Evolutionary conservation across 1,284 basidiomycete genomes (phyloP), one percentile per base, ranked within the genome.

Genomic region (Leccinum proliferum): DNA sequence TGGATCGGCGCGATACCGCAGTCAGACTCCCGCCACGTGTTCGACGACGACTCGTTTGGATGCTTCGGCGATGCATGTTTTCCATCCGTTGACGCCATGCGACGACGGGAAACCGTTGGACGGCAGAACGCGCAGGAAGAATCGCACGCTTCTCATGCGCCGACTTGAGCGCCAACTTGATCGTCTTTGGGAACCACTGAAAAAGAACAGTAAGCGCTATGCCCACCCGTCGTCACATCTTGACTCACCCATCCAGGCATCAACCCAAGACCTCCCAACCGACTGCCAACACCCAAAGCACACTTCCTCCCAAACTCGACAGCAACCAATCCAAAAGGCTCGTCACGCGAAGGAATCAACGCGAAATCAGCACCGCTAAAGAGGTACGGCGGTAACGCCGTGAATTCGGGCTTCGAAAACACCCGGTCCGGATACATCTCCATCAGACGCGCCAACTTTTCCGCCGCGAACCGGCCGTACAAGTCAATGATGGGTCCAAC

Each of bases 281-380:
- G 90, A 78, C 89, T 87, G 69, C 94, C 94, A 67, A 96, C 94
- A 81, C 94, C 94, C 61, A 96, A 84, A 64, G 94, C 94, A 82
- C 94, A 94, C 77, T 96, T 96, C 69, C 94, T 83, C 76, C 94
- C 94, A 76, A 96, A 96, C 74, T 96, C 94, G 69, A 96, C 94
- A 62, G 94, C 94, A 56, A 96, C 94, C 58, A 96, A 80, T 80
- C 94, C 94, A 77, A 96, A 96, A 2, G 94, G 94, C 72, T 96
- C 94, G 73, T 96, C 94, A 78, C 94, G 90, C 65, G 92, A 96
- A 4, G 94, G 94, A 69, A 96, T 96, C 61, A 96, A 78, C 25
- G 94, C 94, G 68, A 96, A 96, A 74, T 96, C 94, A 56, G 94
- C 94, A 71, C 94, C 94, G 69, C 90, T 91, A 81, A 96, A 96